Base-by-base conservation (phyloP, 257 asterid genomes). In the Penstemon newberryi region DNA sequence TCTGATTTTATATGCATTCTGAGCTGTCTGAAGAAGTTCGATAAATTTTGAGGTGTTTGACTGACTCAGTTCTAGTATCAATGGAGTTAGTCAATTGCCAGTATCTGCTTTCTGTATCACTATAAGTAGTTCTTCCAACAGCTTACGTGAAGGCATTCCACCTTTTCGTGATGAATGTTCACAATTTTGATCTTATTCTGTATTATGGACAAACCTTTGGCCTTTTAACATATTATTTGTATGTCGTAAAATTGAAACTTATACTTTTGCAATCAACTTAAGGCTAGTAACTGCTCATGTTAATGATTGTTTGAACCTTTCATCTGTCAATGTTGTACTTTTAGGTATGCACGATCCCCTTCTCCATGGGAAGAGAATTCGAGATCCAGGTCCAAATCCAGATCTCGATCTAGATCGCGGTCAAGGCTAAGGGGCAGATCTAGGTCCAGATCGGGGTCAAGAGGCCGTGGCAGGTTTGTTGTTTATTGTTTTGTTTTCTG, bases 381-480 rank as follows among this genome's bases (percentile, higher is more conserved):
- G 0, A 78, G 90, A 59, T 86, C 92, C 7, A 79, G 95, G 73
- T 85, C 96, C 18, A 81, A 82, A 40, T 81, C 91, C 1, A 71
- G 79, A 71, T 77, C 89, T 19, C 74, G 87, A 71, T 83, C 94
- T 65, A 78, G 82, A 62, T 83, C 90, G 15, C n/a, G 2, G 54
- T 49, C 54, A 10, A 63, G 45, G 55, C 45, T 56, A 46, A 63
- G 68, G 41, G 36, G 44, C 5, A 78, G 88, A 77, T 83, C 84
- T 36, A 73, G 86, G 78, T 79, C 87, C 19, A 73, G 87, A 46
- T 86, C 95, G 33, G 76, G 76, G 63, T 82, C 96, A 38, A 81
- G 96, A 77, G 87, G 85, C 40, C 93, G 91, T 68, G 95, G 86
- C 72, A 85, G 96, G 96, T 83, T 38, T 46, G 84, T 77, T 56